These are phyloP conservation scores for Trypanosoma avium DNA, from an alignment of 208 protist genomes.

Conservation along the genomic window DNA sequence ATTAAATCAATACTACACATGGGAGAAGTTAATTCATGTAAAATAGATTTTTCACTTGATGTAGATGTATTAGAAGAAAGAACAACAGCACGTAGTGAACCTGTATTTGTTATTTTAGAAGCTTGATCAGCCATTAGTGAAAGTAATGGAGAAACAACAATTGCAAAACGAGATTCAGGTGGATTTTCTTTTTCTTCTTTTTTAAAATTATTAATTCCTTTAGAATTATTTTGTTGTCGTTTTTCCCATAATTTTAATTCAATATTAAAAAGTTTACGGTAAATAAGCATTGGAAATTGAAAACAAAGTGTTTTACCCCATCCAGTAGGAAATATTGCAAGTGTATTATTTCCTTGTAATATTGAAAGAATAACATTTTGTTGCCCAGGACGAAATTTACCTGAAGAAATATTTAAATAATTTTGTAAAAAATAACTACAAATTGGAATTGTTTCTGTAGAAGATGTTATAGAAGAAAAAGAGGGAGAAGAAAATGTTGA, in stretches of 20 bases:
- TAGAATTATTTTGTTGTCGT: not conserved
- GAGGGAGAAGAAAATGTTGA: not conserved
- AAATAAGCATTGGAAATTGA: slow-evolving; percentile 92
- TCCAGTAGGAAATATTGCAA: slow-evolving; percentile 94
- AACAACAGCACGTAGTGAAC: slow-evolving; percentile 44
- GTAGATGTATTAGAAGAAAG: slow-evolving; percentile 51
- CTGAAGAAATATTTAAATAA: slow-evolving; percentile 54
- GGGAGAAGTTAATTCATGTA: slow-evolving; percentile 39
- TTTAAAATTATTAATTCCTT: not conserved
- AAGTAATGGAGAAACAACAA: slow-evolving; percentile 95
- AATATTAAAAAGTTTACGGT: slow-evolving; percentile 65
- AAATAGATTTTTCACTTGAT: slow-evolving; percentile 43
- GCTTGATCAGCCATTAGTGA: slow-evolving; percentile 97
- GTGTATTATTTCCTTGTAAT: slow-evolving; percentile 63
- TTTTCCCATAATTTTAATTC: slow-evolving; percentile 41
- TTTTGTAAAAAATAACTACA: slow-evolving; percentile 54
- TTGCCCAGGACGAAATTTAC: slow-evolving; percentile 76
- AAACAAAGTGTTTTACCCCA: slow-evolving; percentile 96
- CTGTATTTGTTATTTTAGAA: slow-evolving; percentile 34
- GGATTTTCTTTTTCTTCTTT: slow-evolving; percentile 29
- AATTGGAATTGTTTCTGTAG: slow-evolving; percentile 34
- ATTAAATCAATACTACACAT: slow-evolving; percentile 74
- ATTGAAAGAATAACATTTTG: slow-evolving; percentile 73
- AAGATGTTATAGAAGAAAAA: not conserved
- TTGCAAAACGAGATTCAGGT: slow-evolving; percentile 43